Evolutionary conservation across 257 asterid species (phyloP), one percentile per base, ranked within the genome.

Genomic region (Solanum pennellii): DNA sequence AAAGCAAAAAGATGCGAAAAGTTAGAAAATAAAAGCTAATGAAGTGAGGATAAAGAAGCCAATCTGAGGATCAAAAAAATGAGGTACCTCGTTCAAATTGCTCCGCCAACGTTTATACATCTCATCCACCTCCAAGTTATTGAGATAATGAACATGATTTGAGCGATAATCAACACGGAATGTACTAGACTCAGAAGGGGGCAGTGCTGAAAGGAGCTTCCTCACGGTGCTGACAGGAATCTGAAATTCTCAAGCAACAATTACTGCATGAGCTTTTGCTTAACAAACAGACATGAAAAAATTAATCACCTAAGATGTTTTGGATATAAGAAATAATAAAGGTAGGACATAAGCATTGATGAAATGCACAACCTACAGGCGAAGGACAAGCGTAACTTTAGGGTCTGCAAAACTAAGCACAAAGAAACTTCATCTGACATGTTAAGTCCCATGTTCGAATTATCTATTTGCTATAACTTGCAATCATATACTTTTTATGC

Each of bases 21-120:
- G 69, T 82, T 18, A 82, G 69, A 82, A 88, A 85, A 89, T 65
- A 89, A 35, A 12, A 11, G 85, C 23, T 25, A 85, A 47, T 89
- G 33, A 82, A 45, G 29, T 44, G 15, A 52, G 44, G 20, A 37
- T 66, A 12, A 39, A 37, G 83, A 29, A 83, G 79, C 62, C 69
- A 60, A 68, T 76, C 82, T 35, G 45, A 83, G 79, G 56, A 83
- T 87, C 82, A 65, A 79, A 33, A 60, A 85, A 42, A 87, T 35
- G 29, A 83, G 45, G 76, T 89, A 97, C 99, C 97, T 97, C 99
- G 86, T 97, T 94, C 85, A 97, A 10, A 88, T 93, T 97, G 94
- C 96, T 97, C 88, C 99, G 92, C 99, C 99, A 97, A 72, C 99
- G 94, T 91, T 92, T 95, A 91, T 97, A 97, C 96, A 95, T 95